Evolutionary conservation across 2,329 filamentous ascomycete genomes (phyloP).

Genomic region (Clonostachys rhizophaga): DNA sequence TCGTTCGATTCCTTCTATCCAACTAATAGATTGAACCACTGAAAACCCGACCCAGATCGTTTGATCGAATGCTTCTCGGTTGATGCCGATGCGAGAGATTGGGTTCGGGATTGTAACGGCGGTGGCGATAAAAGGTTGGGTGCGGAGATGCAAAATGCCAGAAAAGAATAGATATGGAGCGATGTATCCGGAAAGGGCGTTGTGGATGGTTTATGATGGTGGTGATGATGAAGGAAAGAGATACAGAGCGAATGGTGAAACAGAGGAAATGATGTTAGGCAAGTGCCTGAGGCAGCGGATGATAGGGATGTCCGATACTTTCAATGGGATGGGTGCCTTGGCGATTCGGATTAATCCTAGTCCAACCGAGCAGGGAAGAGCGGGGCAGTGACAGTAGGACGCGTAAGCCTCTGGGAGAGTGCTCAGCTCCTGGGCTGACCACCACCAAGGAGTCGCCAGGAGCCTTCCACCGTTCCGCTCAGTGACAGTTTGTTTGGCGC

Average conservation of each 20-base stretch:
- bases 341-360: slow-evolving; percentile 1
- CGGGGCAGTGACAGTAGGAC: slow-evolving; percentile 1
- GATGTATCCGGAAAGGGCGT: neutral
- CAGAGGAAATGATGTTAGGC: neutral
- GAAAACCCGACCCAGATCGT: too few relatives aligned
- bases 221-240: neutral
- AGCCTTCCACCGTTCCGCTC: too few relatives aligned
- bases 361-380: slow-evolving; percentile 1
- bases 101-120: neutral
- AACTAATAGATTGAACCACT: too few relatives aligned
- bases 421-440: too few relatives aligned
- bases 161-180: neutral
- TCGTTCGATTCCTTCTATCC: neutral
- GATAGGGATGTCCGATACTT: neutral
- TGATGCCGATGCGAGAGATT: neutral
- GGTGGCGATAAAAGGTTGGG: neutral
- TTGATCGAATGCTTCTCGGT: neutral
- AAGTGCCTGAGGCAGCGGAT: neutral
- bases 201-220: neutral
- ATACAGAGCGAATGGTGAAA: neutral
- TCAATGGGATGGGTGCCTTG: slow-evolving; percentile 1
- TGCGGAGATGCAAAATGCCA: neutral
- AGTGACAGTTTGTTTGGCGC: too few relatives aligned
- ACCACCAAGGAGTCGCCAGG: too few relatives aligned
- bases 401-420: slow-evolving; percentile 1